Evolutionary conservation across 768 basidiomycete genomes (phyloP).

Genomic region (Agaricus subrufescens): DNA sequence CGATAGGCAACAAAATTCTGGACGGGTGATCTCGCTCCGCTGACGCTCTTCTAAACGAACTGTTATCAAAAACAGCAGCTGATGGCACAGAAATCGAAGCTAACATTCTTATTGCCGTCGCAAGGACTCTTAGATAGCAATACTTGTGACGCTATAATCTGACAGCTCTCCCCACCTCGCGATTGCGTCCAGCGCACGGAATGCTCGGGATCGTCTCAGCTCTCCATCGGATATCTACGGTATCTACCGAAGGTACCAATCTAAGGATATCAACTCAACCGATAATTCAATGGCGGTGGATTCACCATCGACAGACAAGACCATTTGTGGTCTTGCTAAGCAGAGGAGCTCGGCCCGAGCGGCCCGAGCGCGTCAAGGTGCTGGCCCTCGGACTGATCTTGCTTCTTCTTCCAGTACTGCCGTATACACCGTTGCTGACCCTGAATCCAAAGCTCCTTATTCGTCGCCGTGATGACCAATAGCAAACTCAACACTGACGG

Average conservation of each 20-base stretch:
- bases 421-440: not conserved
- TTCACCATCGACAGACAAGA: too few species aligned
- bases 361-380: not conserved
- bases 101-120: not conserved
- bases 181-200: not conserved
- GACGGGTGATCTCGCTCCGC: too few species aligned
- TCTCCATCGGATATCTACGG: not conserved
- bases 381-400: not conserved
- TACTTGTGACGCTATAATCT: not conserved
- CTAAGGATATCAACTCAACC: too few species aligned
- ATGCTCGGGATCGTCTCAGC: not conserved
- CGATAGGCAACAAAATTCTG: too few species aligned
- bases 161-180: not conserved
- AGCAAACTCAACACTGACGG: conserved; percentile 69
- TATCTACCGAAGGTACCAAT: too few species aligned
- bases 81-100: not conserved
- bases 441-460: not conserved
- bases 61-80: too few species aligned
- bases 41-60: too few species aligned
- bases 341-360: not conserved
- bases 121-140: not conserved
- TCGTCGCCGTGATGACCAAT: conserved; percentile 11
- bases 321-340: not conserved
- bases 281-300: too few species aligned
- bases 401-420: not conserved